A percentile compares a stretch with the other conserved stretches of the same genome.
Conservation (phyloP, 2,329 filamentous ascomycete genomes). For the Capronia coronata region DNA sequence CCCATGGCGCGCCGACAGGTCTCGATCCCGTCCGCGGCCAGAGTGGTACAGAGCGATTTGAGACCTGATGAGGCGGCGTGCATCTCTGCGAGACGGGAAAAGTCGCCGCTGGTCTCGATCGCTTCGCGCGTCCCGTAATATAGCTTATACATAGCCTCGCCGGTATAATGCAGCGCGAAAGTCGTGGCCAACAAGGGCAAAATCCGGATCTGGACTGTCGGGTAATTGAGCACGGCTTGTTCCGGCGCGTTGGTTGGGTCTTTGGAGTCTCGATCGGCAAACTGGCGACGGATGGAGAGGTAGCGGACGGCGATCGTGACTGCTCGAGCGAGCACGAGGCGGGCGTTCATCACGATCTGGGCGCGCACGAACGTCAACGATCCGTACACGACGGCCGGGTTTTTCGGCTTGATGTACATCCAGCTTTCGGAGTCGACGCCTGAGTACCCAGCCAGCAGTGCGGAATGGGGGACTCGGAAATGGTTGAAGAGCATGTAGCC, state of each 20-base stretch:
- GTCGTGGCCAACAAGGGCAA: conserved; percentile 49
- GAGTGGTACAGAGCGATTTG: conserved; percentile 49
- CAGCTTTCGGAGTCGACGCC: conserved; percentile 44
- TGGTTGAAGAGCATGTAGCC: conserved; percentile 50
- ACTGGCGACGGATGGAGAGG: conserved; percentile 45
- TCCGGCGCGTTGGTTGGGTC: conserved; percentile 34
- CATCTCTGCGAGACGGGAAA: conserved; percentile 45
- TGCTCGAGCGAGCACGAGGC: conserved; percentile 47
- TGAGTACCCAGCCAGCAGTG: conserved; percentile 46
- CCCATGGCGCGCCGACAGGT: conserved; percentile 49
- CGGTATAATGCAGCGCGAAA: conserved; percentile 45
- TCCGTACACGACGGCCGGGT: conserved; percentile 47
- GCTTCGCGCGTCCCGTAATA: conserved; percentile 42
- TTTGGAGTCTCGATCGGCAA: conserved; percentile 44
- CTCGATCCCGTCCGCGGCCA: conserved; percentile 50
- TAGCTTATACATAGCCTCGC: conserved; percentile 44
- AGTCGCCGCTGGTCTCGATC: conserved; percentile 45
- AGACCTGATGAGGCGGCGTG: conserved; percentile 50
- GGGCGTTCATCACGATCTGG: conserved; percentile 40
- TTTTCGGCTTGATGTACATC: conserved; percentile 41
- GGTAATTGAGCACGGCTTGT: conserved; percentile 48
- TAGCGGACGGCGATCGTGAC: conserved; percentile 50
- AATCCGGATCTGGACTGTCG: conserved; percentile 50
- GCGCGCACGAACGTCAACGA: conserved; percentile 45
- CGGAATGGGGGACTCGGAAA: conserved; percentile 43